phyloP scores from a whole-genome alignment of 345 rosid genomes.

The Linum usitatissimum region DNA sequence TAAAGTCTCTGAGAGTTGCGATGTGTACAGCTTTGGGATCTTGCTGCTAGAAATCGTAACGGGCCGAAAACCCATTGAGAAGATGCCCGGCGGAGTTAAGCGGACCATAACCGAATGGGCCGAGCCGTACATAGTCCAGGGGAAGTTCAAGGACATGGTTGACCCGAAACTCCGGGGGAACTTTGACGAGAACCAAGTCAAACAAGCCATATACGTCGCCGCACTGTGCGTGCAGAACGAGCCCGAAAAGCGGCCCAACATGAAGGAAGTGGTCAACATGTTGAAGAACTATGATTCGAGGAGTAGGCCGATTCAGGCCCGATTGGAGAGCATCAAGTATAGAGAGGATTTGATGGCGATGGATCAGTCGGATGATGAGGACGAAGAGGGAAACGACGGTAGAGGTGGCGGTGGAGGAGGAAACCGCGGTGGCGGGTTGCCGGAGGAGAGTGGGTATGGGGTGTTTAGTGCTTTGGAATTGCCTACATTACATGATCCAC shows the following conservation, averaged over 20 bases:
- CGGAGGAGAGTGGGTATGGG: slow-evolving; percentile 34
- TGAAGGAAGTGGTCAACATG: slow-evolving; percentile 64
- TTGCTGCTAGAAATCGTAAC: slow-evolving; percentile 61
- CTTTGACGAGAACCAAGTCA: slow-evolving; percentile 55
- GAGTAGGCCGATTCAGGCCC: slow-evolving; percentile 24
- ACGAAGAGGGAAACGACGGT: neutral
- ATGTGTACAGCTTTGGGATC: slow-evolving; percentile 84
- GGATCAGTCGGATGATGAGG: slow-evolving; percentile 35
- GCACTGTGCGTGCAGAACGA: slow-evolving; percentile 61
- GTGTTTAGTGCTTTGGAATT: slow-evolving; percentile 43
- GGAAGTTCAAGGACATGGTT: slow-evolving; percentile 51
- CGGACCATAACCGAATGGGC: slow-evolving; percentile 76
- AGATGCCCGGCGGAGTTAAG: slow-evolving; percentile 50
- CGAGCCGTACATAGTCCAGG: slow-evolving; percentile 44
- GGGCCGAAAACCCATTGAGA: slow-evolving; percentile 69
- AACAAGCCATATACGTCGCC: slow-evolving; percentile 41
- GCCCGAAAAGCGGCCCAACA: slow-evolving; percentile 57
- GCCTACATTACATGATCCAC: slow-evolving; percentile 32
- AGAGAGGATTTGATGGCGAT: slow-evolving; percentile 40
- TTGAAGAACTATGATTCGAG: slow-evolving; percentile 43
- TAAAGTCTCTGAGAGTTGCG: slow-evolving; percentile 65
- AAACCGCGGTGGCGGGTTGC: slow-evolving; percentile 19
- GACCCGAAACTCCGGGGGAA: slow-evolving; percentile 58
- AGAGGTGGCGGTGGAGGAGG: slow-evolving; percentile 19
- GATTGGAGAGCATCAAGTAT: slow-evolving; percentile 37